Conservation (phyloP, 2,329 filamentous ascomycete species). For the Trichoderma citrinoviride region DNA sequence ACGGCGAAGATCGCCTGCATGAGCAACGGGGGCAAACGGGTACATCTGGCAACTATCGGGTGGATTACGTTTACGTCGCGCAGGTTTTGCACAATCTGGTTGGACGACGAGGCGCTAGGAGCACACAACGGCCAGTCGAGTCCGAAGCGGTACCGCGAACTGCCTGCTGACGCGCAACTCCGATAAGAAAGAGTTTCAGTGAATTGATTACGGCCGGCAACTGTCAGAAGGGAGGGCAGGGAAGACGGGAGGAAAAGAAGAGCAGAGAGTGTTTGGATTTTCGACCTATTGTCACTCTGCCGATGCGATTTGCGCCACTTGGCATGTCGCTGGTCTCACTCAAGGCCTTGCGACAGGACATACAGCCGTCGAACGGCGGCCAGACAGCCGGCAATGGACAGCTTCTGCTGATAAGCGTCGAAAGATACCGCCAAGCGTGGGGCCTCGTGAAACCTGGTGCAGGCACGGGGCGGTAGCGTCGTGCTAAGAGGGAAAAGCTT, state of each 20-base stretch:
- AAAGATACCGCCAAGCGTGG: constrained; percentile 16
- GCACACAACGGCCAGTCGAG: constrained; percentile 10
- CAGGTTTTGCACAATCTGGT: constrained; percentile 28
- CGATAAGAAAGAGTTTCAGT: neutral
- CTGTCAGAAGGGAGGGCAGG: neutral
- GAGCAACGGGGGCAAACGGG: constrained; percentile 15
- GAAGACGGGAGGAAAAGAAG: neutral
- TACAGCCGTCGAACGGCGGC: neutral
- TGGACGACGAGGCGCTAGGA: constrained; percentile 29
- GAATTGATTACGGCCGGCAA: neutral
- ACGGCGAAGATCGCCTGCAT: constrained; percentile 22
- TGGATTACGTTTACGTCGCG: constrained; percentile 27
- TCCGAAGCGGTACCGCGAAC: constrained; percentile 17
- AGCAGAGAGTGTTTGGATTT: neutral
- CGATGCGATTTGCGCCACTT: neutral
- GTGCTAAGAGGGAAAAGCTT: neutral
- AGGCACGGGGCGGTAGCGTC: neutral
- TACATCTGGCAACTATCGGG: constrained; percentile 26
- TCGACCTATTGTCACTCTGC: neutral
- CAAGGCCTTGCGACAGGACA: neutral
- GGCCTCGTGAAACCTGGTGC: constrained; percentile 4
- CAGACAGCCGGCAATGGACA: neutral
- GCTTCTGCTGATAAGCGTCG: neutral
- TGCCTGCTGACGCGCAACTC: constrained; percentile 11
- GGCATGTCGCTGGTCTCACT: neutral